Percentiles rank a stretch among this genome's conserved stretches.
These are phyloP conservation scores for Exsudoporus frostii DNA, from an alignment of 768 basidiomycete species.

Conservation along the genomic window DNA sequence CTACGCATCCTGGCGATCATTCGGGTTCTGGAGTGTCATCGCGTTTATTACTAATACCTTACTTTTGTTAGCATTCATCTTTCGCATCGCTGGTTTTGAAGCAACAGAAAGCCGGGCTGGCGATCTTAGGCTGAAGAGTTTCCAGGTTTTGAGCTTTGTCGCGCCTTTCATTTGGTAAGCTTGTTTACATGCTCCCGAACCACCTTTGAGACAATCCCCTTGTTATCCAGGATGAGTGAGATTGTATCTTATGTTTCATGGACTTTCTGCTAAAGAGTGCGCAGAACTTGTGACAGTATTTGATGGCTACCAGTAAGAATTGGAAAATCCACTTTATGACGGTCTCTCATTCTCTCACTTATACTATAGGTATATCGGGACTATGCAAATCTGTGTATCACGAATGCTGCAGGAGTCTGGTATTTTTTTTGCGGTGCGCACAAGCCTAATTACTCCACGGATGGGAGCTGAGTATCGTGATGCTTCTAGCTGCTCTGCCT, in stretches of 20 bases:
- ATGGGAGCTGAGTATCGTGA: not conserved
- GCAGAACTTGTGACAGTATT: constrained; percentile 77
- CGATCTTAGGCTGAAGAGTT: constrained; percentile 59
- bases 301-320: constrained; percentile 69
- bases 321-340: not conserved
- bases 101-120: constrained; percentile 34
- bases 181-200: not conserved
- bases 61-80: constrained; percentile 66
- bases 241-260: constrained; percentile 7
- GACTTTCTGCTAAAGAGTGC: not conserved
- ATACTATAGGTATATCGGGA: constrained; percentile 72
- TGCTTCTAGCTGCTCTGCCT: constrained; percentile 67
- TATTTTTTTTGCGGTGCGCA: constrained; percentile 81
- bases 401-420: constrained; percentile 93
- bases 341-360: not conserved
- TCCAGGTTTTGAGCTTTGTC: constrained; percentile 86
- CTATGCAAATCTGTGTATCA: constrained; percentile 90
- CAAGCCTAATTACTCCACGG: not conserved
- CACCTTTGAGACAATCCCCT: not conserved
- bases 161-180: constrained; percentile 84
- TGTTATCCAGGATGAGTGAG: constrained; percentile 73
- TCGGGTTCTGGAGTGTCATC: constrained; percentile 75
- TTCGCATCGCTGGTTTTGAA: constrained; percentile 62
- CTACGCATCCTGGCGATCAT: constrained; percentile 77
- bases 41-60: constrained; percentile 71